Base-by-base conservation (phyloP, 2,329 filamentous ascomycete species). In the Ophiocordyceps camponoti-floridani region DNA sequence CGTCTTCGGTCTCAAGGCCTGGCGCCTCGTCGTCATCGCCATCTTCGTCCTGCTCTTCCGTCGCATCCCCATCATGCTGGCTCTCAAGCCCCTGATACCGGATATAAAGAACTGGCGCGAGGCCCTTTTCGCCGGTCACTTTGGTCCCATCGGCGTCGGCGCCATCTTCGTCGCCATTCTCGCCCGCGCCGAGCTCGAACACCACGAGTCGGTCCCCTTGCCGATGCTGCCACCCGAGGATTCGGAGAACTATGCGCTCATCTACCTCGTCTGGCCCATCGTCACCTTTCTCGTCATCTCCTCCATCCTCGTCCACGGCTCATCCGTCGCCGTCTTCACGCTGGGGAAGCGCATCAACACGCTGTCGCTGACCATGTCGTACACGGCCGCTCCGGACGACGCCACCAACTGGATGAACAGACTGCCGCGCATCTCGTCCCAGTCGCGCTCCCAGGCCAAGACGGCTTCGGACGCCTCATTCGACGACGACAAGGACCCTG, bases 91-190 rank as follows among this genome's bases (percentile, higher is more conserved):
- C 0, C 50, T 95, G 6, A 96, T 98, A 61, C 89, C 91, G 0
- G 91, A 98, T 56, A 79, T 98, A 54, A 96, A 95, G 64, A 96
- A 89, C 0, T 98, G 91, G 89, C 81, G 91, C 54, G 91, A 98
- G 59, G 89, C 91, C 6, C 68, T 95, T 1, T 98, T 98, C 58
- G 91, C 91, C 14, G 91, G 91, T 2, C 91, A 98, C 60, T 98
- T 98, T 57, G 91, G 91, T 7, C 91, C 91, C 27, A 96, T 98
- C 52, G 91, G 91, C 44, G 91, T 98, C 44, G 91, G 91, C 48
- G 91, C 89, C 49, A 88, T 98, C 47, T 98, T 98, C 52, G 82
- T 94, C 42, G 86, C 87, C 18, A 94, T 98, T 47, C 69, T 98
- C 42, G 87, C 91, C 16, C 75, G 89, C 56, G 88, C 86, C n/a